Conservation (phyloP, 148 eudicot genomes). For the Fagopyrum esculentum region DNA sequence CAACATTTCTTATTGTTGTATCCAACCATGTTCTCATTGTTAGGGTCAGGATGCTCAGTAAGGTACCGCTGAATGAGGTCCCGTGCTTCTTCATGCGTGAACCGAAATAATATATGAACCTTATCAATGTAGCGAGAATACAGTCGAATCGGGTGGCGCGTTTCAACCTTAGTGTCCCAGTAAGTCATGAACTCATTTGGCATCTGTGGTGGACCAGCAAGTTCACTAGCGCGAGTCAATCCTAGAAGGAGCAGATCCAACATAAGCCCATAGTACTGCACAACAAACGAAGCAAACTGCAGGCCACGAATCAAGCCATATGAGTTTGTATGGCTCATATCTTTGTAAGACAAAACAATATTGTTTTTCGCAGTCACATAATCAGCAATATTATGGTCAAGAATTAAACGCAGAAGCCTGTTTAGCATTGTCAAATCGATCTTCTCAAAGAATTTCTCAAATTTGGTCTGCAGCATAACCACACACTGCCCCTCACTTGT, state of each 20-base stretch:
- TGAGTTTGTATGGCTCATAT: conserved; percentile 99
- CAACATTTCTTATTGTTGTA: conserved; percentile 99
- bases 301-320: conserved; percentile 99
- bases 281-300: conserved; percentile 99
- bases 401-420: conserved; percentile 91
- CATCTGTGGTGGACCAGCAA: conserved; percentile 99
- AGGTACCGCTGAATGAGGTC: conserved; percentile 99
- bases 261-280: conserved; percentile 94
- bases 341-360: conserved; percentile 97
- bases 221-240: conserved; percentile 96
- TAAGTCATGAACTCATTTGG: conserved; percentile 93
- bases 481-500: conserved; percentile 98
- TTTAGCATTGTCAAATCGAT: conserved; percentile 99
- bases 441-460: conserved; percentile 97
- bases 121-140: conserved; percentile 94
- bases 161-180: conserved; percentile 82
- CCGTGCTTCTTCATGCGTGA: conserved; percentile 99
- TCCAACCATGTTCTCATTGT: conserved; percentile 99
- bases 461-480: conserved; percentile 98
- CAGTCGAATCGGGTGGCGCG: conserved; percentile 88
- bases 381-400: conserved; percentile 99
- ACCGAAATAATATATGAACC: conserved; percentile 94
- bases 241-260: conserved; percentile 94
- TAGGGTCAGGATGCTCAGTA: conserved; percentile 99
- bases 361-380: conserved; percentile 98